A percentile compares a stretch with the other conserved stretches of the same genome.
phyloP scores from a whole-genome alignment of 2,329 filamentous ascomycete genomes.

The Aspergillus sp. region DNA sequence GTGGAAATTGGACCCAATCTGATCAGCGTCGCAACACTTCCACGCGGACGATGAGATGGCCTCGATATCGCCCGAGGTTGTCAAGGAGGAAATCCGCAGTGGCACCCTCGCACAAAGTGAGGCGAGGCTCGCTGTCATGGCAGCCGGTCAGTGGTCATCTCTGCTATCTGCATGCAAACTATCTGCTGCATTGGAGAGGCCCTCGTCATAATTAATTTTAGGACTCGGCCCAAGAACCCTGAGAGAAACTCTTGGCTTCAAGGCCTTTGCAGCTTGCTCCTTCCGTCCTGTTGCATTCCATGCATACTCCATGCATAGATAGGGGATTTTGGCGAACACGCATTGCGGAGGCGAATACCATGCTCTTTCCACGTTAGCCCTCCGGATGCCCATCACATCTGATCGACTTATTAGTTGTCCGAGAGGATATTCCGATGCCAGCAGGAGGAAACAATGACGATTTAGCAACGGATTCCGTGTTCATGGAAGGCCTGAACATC shows the following conservation, averaged over 20 bases:
- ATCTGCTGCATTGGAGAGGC: neutral
- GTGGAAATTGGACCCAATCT: neutral
- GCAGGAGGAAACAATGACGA: neutral
- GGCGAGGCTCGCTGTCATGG: slow-evolving; percentile 19
- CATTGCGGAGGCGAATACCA: slow-evolving; percentile 2
- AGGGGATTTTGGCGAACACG: neutral
- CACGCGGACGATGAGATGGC: neutral
- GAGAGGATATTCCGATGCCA: neutral
- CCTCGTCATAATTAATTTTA: neutral
- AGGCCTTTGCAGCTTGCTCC: neutral
- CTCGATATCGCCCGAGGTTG: neutral
- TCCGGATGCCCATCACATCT: neutral
- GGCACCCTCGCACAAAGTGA: slow-evolving; percentile 18
- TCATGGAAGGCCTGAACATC: neutral
- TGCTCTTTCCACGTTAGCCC: neutral
- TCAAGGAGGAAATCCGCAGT: slow-evolving; percentile 2
- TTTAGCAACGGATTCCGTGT: neutral
- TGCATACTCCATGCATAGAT: neutral
- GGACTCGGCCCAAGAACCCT: neutral
- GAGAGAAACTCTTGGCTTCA: slow-evolving; percentile 3
- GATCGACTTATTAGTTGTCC: neutral
- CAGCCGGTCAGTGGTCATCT: slow-evolving; percentile 15
- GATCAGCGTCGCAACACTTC: neutral
- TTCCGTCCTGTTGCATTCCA: neutral
- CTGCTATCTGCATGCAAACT: slow-evolving; percentile 1